A percentile compares a stretch with the other conserved stretches of the same genome.
phyloP scores from a whole-genome alignment of 805 yeast species.

The Candida vartiovaarae region DNA sequence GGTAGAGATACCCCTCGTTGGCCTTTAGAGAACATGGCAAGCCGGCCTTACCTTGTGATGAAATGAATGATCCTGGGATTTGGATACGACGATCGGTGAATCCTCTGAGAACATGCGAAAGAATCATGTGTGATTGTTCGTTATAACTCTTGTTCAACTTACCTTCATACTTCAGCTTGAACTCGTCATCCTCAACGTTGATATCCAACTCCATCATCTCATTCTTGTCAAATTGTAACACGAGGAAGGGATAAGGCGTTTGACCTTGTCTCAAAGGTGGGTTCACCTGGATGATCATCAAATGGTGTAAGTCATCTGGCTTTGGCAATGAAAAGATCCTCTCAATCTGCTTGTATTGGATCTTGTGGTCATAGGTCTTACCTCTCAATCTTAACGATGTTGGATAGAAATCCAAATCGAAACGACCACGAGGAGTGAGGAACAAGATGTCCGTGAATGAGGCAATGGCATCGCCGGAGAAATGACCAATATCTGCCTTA shows the following conservation, averaged over 20 bases:
- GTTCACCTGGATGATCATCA: slow-evolving; percentile 83
- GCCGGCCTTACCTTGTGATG: slow-evolving; percentile 76
- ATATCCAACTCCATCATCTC: slow-evolving; percentile 89
- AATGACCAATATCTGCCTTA: slow-evolving; percentile 90
- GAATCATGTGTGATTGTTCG: slow-evolving; percentile 77
- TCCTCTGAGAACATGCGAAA: slow-evolving; percentile 85
- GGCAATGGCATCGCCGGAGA: slow-evolving; percentile 90
- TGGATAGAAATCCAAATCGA: slow-evolving; percentile 90
- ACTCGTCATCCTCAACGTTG: slow-evolving; percentile 78
- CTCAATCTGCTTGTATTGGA: slow-evolving; percentile 84
- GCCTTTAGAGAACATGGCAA: slow-evolving; percentile 91
- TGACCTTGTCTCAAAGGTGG: slow-evolving; percentile 99
- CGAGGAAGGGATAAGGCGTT: slow-evolving; percentile 89
- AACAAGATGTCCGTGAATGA: slow-evolving; percentile 87
- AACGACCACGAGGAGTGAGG: slow-evolving; percentile 97
- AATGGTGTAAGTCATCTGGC: slow-evolving; percentile 87
- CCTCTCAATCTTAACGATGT: slow-evolving; percentile 87
- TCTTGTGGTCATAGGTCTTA: slow-evolving; percentile 94
- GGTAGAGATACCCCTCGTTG: slow-evolving; percentile 87
- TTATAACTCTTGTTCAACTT: slow-evolving; percentile 70
- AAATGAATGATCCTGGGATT: slow-evolving; percentile 74
- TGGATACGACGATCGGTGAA: slow-evolving; percentile 80
- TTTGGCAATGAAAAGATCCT: slow-evolving; percentile 89
- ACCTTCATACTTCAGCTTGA: slow-evolving; percentile 65
- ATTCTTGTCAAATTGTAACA: slow-evolving; percentile 80